Conservation (phyloP, 78 protist species). For the Protostelium mycophagum region DNA sequence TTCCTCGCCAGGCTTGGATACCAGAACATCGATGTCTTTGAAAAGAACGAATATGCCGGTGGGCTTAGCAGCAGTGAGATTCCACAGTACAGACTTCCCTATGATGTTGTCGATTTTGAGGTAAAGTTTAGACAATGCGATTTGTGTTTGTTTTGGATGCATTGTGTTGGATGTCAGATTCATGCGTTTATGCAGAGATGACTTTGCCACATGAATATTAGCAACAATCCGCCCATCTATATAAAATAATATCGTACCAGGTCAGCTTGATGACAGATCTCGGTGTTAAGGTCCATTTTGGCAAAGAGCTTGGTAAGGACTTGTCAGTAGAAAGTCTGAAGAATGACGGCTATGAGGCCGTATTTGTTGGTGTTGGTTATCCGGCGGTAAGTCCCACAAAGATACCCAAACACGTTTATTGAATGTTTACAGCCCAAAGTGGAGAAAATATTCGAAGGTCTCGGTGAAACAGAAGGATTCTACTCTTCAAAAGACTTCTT, state of each 20-base stretch:
- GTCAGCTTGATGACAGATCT: slow-evolving; percentile 84
- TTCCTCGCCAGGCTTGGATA: slow-evolving; percentile 93
- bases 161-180: no score
- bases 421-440: slow-evolving; percentile 62
- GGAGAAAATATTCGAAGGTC: slow-evolving; percentile 37
- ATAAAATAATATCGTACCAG: no score
- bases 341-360: slow-evolving; percentile 69
- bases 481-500: slow-evolving; percentile 83
- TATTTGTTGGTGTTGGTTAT: slow-evolving; percentile 88
- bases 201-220: no score
- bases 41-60: slow-evolving; percentile 78
- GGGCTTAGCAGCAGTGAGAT: slow-evolving; percentile 89
- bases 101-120: slow-evolving; percentile 86
- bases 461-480: slow-evolving; percentile 65
- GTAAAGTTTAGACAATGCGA: no score
- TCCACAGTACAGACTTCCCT: slow-evolving; percentile 90
- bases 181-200: no score
- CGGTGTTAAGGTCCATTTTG: slow-evolving; percentile 80
- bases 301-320: slow-evolving; percentile 58
- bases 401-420: background rate
- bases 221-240: no score
- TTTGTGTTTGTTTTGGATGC: no score
- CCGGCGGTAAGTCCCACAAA: background rate
- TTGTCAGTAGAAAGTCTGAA: slow-evolving; percentile 68
- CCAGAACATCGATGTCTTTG: slow-evolving; percentile 81